Base-by-base conservation (phyloP, 148 eudicot species). In the Vaccinium darrowii region DNA sequence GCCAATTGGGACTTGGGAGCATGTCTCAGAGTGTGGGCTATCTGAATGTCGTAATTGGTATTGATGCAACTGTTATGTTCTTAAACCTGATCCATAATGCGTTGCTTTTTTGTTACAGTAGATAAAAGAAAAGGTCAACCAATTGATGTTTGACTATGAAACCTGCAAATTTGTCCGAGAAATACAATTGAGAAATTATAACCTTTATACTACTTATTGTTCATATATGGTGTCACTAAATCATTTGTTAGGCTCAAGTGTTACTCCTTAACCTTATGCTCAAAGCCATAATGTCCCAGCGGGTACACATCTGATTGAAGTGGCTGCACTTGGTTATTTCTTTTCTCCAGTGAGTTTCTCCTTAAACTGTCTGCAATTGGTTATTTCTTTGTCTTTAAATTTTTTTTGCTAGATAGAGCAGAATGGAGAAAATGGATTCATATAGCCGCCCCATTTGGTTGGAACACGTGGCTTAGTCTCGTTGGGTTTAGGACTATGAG, bases 241-340 rank as follows among this genome's bases (percentile, higher is more conserved):
- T 65, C 16, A 25, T 12, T 11, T 25, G 16, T 84, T 65, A 18
- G 51, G 23, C 82, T 81, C 33, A 27, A n/a, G 43, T 36, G 4
- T 56, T 49, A 16, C 87, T 90, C 92, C 92, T 94, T 92, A 88
- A 96, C 92, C 79, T 76, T 84, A 36, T 85, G 81, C 79, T 88
- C 81, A 81, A 84, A 97, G 99, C 92, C 94, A 93, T 83, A 91
- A 97, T 82, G 95, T 97, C 65, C 92, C 97, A 73, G 97, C 98
- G 1, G 99, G 99, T 72, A 97, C 99, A 82, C 99, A 97, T 90
- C 95, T 97, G 49, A 92, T 97, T 83, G 99, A 97, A 90, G 98
- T 97, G 88, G 88, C 93, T 79, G 97, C 98, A 52, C 83, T 90
- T 73, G 98, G 98, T 80, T 97, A 90, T 88, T 91, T 95, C 91